Base-by-base conservation (phyloP, 176 grass and related monocot genomes). In the Poa annua region DNA sequence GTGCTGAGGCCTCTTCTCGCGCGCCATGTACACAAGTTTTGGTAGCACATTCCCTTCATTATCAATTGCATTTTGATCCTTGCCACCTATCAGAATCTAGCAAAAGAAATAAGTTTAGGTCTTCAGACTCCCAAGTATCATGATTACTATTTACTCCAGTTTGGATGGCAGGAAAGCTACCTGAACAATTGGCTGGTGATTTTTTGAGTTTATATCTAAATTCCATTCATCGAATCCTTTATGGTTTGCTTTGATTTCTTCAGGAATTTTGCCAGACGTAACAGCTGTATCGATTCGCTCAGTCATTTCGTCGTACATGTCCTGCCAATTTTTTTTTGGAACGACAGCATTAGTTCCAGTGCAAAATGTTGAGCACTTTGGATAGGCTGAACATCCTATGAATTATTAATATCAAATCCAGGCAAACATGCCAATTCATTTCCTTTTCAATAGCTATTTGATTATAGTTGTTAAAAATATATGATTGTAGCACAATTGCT, bases 11-110 rank as follows among this genome's bases (percentile, higher is more conserved):
- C 84, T 97, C 88, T 97, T 94, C 90, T 97, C 90, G 29, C 90
- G 86, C 48, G 90, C 90, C 88, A 97, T 94, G 79, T 97, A 97
- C 4, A 97, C 94, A 35, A 97, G 79, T 33, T 85, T 98, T 45
- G 96, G 92, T 54, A 95, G 72, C 8, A 35, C 62, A 80, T 81
- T 42, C 15, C 72, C 88, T 1, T 91, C 83, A 19, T 48, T 51
- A 11, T 91, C 90, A 35, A 81, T 47, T 71, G 71, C 84, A 82
- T 73, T 59, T 13, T 4, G 34, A 33, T 89, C 75, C 12, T 85
- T 92, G 3, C 90, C 92, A 74, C 92, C 78, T 65, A 92, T 85
- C 71, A 94, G 25, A 85, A 97, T 85, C 94, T 97, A 68, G 54
- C 12, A 71, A 64, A 66, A 26, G 44, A 83, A 34, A 5, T 78